These are phyloP conservation scores for Fistulinella prunicolor DNA, from an alignment of 768 basidiomycete species.

Conservation along the genomic window DNA sequence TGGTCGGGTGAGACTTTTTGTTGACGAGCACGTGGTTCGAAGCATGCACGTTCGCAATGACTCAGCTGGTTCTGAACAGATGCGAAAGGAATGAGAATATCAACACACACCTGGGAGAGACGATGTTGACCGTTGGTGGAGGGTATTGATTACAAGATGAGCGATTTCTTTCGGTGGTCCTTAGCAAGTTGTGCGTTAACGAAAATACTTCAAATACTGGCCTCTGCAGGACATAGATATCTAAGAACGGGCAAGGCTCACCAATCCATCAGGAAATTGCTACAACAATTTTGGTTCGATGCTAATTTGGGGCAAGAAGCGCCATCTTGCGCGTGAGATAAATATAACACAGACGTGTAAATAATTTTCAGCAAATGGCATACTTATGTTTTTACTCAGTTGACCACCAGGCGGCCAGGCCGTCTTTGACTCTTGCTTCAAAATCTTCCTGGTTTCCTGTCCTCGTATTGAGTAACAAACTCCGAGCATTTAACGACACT, in stretches of 20 bases:
- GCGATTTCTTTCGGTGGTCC: too few relatives aligned
- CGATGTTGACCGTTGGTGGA: not conserved
- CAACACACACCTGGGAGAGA: not conserved
- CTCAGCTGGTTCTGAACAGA: not conserved
- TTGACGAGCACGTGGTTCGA: not conserved
- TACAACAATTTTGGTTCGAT: not conserved
- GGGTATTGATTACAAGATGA: too few relatives aligned
- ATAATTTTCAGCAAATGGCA: not conserved
- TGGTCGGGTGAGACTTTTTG: not conserved
- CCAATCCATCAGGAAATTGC: not conserved
- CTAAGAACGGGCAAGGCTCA: not conserved
- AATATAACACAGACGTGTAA: not conserved
- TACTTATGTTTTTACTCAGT: too few relatives aligned
- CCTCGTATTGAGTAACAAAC: too few relatives aligned
- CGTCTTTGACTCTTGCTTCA: too few relatives aligned
- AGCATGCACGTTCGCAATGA: slow-evolving; percentile 4
- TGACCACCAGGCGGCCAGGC: too few relatives aligned
- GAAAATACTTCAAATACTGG: not conserved
- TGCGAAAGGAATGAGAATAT: not conserved
- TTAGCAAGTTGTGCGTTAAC: too few relatives aligned
- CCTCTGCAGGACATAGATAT: not conserved
- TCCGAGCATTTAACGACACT: too few relatives aligned
- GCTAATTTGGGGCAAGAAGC: not conserved
- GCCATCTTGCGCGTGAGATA: not conserved
- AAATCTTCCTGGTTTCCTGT: too few relatives aligned